Evolutionary conservation across 441 rosid genomes (phyloP).

Genomic region (Isatis lusitanica): DNA sequence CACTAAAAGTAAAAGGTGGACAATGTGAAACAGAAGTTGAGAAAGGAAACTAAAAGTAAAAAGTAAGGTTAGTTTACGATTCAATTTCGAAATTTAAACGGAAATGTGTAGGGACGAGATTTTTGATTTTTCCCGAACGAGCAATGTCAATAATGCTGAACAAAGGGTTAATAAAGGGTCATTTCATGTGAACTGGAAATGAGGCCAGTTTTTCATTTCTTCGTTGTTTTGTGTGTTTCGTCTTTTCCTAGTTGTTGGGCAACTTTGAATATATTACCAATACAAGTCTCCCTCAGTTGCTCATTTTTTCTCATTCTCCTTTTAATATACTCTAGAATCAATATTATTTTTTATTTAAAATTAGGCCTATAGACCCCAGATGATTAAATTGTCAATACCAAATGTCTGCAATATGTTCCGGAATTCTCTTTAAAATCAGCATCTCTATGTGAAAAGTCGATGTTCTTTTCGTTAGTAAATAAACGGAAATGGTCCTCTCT

Average conservation of each 20-base stretch:
- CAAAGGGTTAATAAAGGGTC: neutral
- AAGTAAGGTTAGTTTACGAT: neutral
- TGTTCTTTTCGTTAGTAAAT: neutral
- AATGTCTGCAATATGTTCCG: constrained; percentile 16
- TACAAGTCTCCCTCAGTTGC: constrained; percentile 19
- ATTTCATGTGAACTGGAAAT: neutral
- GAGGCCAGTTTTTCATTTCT: neutral
- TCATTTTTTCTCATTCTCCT: neutral
- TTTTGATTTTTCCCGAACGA: neutral
- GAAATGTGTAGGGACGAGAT: constrained; percentile 4
- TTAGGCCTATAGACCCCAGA: constrained; percentile 13
- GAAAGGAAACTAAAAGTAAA: neutral
- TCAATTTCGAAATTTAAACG: neutral
- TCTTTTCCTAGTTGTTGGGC: constrained; percentile 25
- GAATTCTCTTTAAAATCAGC: neutral
- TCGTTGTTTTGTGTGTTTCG: neutral
- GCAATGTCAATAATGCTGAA: constrained; percentile 28
- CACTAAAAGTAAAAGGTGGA: neutral
- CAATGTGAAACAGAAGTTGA: neutral
- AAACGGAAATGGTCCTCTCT: constrained; percentile 9
- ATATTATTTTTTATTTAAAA: neutral
- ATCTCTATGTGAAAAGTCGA: constrained; percentile 23
- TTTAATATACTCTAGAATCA: neutral
- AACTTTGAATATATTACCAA: constrained; percentile 32
- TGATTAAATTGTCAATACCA: constrained; percentile 24